Percentiles rank a stretch among this genome's conserved stretches.
phyloP scores from a whole-genome alignment of 371 early-diverging fungal genomes.

The Chytridiales sp. region DNA sequence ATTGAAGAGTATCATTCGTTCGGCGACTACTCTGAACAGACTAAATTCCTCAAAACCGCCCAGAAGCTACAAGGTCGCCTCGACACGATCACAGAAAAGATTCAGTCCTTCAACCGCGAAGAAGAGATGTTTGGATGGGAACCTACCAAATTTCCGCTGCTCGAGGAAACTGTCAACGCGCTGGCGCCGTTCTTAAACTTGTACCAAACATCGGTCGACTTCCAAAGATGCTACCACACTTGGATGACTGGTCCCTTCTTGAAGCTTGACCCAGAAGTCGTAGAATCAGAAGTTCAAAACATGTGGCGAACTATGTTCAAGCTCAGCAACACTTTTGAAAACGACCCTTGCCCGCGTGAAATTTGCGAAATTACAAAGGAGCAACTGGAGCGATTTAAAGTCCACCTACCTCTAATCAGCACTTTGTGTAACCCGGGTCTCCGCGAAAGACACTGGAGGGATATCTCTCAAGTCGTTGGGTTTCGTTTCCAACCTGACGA shows the following conservation, averaged over 20 bases:
- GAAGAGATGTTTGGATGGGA: slow-evolving; percentile 56
- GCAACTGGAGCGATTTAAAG: slow-evolving; percentile 55
- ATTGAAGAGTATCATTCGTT: slow-evolving; percentile 51
- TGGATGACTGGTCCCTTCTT: slow-evolving; percentile 58
- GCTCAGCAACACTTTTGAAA: slow-evolving; percentile 37
- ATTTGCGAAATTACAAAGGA: slow-evolving; percentile 53
- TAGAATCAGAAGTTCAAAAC: slow-evolving; percentile 51
- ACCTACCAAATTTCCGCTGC: slow-evolving; percentile 42
- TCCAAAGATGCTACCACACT: slow-evolving; percentile 51
- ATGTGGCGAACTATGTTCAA: slow-evolving; percentile 56
- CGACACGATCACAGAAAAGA: slow-evolving; percentile 47
- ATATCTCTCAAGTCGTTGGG: slow-evolving; percentile 51
- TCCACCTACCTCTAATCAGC: slow-evolving; percentile 52
- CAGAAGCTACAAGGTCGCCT: slow-evolving; percentile 51
- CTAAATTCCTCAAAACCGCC: slow-evolving; percentile 52
- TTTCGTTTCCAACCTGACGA: slow-evolving; percentile 57
- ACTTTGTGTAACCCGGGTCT: slow-evolving; percentile 56
- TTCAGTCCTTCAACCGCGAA: slow-evolving; percentile 46
- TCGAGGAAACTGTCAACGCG: slow-evolving; percentile 34
- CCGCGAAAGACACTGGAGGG: slow-evolving; percentile 53
- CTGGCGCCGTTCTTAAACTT: slow-evolving; percentile 49
- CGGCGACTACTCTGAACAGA: slow-evolving; percentile 54
- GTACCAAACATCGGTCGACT: slow-evolving; percentile 55
- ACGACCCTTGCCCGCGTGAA: slow-evolving; percentile 44
- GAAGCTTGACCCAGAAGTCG: slow-evolving; percentile 52